These are phyloP conservation scores for Xerocomellus chrysenteron DNA, from an alignment of 768 basidiomycete genomes.

Conservation along the genomic window DNA sequence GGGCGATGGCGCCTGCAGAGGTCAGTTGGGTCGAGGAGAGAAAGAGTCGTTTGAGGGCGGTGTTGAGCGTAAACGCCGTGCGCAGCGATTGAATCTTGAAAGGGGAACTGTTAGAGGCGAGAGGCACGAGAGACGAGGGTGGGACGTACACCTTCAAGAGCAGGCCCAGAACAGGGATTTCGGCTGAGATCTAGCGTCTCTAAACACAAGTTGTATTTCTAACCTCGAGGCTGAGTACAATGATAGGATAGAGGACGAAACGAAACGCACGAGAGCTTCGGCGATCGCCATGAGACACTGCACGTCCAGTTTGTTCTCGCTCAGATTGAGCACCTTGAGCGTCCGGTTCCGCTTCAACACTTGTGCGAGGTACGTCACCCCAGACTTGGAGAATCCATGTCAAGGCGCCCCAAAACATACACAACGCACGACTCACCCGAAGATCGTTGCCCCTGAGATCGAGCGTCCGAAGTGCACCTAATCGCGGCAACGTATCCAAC, in stretches of 20 bases:
- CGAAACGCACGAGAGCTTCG: slow-evolving; percentile 74
- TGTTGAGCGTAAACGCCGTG: slow-evolving; percentile 90
- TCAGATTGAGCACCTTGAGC: slow-evolving; percentile 88
- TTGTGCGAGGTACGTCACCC: slow-evolving; percentile 89
- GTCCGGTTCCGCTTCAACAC: slow-evolving; percentile 96
- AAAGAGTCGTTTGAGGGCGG: slow-evolving; percentile 88
- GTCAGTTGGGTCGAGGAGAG: slow-evolving; percentile 79
- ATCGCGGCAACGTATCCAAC: slow-evolving; percentile 80
- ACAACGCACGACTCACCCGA: slow-evolving; percentile 52
- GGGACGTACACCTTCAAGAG: slow-evolving; percentile 79
- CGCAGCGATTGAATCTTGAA: slow-evolving; percentile 79
- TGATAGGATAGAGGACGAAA: neutral
- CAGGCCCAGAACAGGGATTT: slow-evolving; percentile 91
- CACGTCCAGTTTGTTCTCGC: slow-evolving; percentile 92
- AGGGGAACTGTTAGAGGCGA: neutral
- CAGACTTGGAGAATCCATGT: slow-evolving; percentile 40
- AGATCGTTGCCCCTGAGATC: slow-evolving; percentile 94
- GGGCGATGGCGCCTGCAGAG: slow-evolving; percentile 85
- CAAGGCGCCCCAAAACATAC: neutral
- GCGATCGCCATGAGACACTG: slow-evolving; percentile 76
- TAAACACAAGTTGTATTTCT: slow-evolving; percentile 94
- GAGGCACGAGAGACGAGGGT: neutral
- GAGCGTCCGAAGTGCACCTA: slow-evolving; percentile 84
- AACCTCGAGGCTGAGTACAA: neutral
- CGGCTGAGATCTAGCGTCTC: slow-evolving; percentile 93